Evolutionary conservation across 129 eudicot genomes (phyloP), one percentile per base, ranked within the genome.

Genomic region (Sambucus nigra): DNA sequence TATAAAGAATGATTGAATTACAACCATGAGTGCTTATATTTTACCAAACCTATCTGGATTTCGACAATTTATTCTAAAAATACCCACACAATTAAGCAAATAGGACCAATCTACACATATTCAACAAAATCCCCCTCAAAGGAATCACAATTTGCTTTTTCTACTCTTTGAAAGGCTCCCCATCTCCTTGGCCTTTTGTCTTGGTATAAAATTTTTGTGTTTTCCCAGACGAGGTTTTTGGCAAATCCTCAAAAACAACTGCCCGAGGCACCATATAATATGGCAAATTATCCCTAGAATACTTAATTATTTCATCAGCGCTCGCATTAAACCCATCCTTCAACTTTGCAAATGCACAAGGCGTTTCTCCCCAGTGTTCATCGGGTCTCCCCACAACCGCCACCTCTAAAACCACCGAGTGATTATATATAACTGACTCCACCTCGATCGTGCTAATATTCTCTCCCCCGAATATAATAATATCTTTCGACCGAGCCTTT

Each of bases 151-250:
- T 45, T 59, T 59, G 45, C 64, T 59, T 42, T 41, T 26, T 19
- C 44, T 59, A 25, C 27, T 46, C 64, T 45, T 59, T 17, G 63
- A 21, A 42, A 76, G 73, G 60, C 74, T 76, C 20, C 84, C 84
- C 81, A 79, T 51, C 3, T 61, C 72, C 54, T 63, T 79, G n/a
- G 81, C 75, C 14, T 63, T 74, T 53, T 67, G 59, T 62, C 68
- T 59, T 9, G 75, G 78, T 27, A 79, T 35, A 35, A 67, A n/a
- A 71, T 44, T 79, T 79, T 41, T 71, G 81, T 0, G 76, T 75
- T 69, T 79, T 79, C 33, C 87, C 81, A 0, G 87, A 70, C 1
- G 81, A 64, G 12, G 87, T 79, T 62, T 79, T 79, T 3, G 87
- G 81, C 63, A 79, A 61, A 59, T 74, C 81, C 39, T 55, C 81